Conservation (phyloP, 805 yeast genomes). For the Millerozyma acaciae region DNA sequence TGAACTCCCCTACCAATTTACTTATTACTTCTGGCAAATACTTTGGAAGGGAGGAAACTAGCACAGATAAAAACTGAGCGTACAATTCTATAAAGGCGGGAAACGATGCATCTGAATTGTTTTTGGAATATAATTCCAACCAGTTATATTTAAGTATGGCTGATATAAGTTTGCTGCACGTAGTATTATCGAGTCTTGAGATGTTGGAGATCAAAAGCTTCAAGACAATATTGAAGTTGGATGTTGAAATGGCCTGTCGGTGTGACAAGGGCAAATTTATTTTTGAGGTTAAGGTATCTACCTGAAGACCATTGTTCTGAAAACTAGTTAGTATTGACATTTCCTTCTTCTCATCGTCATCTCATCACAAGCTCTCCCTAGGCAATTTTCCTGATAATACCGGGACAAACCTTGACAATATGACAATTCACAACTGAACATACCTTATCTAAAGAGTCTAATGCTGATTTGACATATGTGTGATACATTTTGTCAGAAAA, state of each 20-base stretch:
- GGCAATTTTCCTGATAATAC: no score
- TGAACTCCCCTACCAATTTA: conserved; percentile 63
- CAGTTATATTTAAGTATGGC: conserved; percentile 64
- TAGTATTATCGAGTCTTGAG: conserved; percentile 58
- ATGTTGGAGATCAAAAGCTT: conserved; percentile 59
- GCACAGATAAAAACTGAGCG: conserved; percentile 67
- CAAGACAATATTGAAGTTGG: conserved; percentile 54
- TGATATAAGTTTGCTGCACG: conserved; percentile 50
- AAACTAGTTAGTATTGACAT: conserved; percentile 17
- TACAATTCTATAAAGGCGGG: conserved; percentile 47
- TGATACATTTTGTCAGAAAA: conserved; percentile 40
- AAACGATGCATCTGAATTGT: conserved; percentile 12
- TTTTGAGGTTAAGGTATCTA: conserved; percentile 59
- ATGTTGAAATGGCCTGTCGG: conserved; percentile 50
- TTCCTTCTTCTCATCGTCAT: not conserved
- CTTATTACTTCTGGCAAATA: conserved; percentile 85
- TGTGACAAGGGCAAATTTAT: conserved; percentile 49
- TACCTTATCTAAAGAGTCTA: conserved; percentile 63
- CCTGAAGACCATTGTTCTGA: conserved; percentile 46
- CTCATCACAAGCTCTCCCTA: no score
- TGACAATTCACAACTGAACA: conserved; percentile 15
- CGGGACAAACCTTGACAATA: no score
- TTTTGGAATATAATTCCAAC: conserved; percentile 38
- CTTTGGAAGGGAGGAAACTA: conserved; percentile 82
- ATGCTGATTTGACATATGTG: conserved; percentile 57